Percentiles rank a stretch among this genome's conserved stretches.
These are phyloP conservation scores for Kwoniella dendrophila DNA, from an alignment of 768 basidiomycete genomes.

Conservation along the genomic window DNA sequence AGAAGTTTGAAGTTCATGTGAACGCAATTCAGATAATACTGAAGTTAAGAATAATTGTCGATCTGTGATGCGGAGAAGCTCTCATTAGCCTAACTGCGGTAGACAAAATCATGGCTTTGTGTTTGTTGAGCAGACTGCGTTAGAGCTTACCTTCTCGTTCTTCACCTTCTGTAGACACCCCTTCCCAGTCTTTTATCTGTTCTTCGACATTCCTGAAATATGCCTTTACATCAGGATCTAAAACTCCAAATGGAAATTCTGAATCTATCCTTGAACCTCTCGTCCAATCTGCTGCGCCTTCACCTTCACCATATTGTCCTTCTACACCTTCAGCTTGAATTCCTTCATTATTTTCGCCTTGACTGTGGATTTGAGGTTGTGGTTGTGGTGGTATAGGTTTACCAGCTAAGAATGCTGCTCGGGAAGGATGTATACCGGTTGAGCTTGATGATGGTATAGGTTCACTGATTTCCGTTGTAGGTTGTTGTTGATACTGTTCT, in stretches of 20 bases:
- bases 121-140: background rate
- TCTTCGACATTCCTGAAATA: constrained; percentile 88
- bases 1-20: constrained; percentile 83
- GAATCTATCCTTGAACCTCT: constrained; percentile 35
- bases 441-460: constrained; percentile 31
- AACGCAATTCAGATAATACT: constrained; percentile 78
- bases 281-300: constrained; percentile 30
- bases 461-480: constrained; percentile 9
- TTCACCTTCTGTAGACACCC: constrained; percentile 53
- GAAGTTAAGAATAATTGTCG: constrained; percentile 76
- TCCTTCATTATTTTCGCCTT: background rate
- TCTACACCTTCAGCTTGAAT: too few relatives aligned
- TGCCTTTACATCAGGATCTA: constrained; percentile 86
- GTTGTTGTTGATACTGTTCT: background rate
- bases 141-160: constrained; percentile 57
- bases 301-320: constrained; percentile 12
- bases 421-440: constrained; percentile 41
- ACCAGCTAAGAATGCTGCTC: constrained; percentile 40
- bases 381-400: background rate
- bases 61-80: constrained; percentile 59
- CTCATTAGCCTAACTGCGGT: background rate
- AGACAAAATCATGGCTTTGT: background rate
- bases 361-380: background rate
- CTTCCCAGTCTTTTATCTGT: constrained; percentile 84
- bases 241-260: constrained; percentile 85